Conservation (phyloP, 2,329 filamentous ascomycete genomes). For the Trichoderma sp. region DNA sequence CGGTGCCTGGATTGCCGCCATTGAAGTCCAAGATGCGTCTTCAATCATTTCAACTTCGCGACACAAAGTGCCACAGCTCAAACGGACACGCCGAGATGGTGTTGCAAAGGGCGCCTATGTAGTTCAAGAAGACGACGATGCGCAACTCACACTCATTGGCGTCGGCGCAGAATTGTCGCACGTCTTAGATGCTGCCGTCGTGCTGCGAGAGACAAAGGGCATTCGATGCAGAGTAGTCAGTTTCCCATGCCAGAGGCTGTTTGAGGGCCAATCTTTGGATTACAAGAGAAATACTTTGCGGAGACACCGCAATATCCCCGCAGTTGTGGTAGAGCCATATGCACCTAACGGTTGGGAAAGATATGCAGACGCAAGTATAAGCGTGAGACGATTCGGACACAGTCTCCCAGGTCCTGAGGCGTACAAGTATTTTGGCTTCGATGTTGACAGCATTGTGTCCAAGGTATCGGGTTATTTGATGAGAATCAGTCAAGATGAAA, state of each 20-base stretch:
- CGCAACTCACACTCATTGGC: constrained; percentile 45
- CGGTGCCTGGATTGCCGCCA: constrained; percentile 52
- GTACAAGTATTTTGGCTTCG: constrained; percentile 12
- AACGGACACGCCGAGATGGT: constrained; percentile 35
- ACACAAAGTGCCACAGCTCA: constrained; percentile 37
- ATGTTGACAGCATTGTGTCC: neutral
- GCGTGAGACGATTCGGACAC: neutral
- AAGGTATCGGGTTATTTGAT: neutral
- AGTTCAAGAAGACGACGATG: constrained; percentile 42
- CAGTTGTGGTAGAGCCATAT: neutral
- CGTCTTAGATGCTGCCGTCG: constrained; percentile 39
- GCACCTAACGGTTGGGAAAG: constrained; percentile 2
- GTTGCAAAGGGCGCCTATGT: constrained; percentile 48
- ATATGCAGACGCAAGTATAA: constrained; percentile 4
- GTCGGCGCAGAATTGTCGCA: constrained; percentile 40
- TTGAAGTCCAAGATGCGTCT: constrained; percentile 41
- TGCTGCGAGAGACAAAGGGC: constrained; percentile 34
- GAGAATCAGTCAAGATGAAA: neutral
- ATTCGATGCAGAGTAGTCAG: constrained; percentile 38
- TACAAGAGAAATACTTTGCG: neutral
- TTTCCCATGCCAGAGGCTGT: constrained; percentile 40
- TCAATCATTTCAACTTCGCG: constrained; percentile 48
- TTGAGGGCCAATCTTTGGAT: constrained; percentile 29
- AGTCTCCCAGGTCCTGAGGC: constrained; percentile 9
- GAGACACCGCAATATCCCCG: neutral